These are phyloP conservation scores for Anisogramma anomala DNA, from an alignment of 2,329 filamentous ascomycete species.

Conservation along the genomic window DNA sequence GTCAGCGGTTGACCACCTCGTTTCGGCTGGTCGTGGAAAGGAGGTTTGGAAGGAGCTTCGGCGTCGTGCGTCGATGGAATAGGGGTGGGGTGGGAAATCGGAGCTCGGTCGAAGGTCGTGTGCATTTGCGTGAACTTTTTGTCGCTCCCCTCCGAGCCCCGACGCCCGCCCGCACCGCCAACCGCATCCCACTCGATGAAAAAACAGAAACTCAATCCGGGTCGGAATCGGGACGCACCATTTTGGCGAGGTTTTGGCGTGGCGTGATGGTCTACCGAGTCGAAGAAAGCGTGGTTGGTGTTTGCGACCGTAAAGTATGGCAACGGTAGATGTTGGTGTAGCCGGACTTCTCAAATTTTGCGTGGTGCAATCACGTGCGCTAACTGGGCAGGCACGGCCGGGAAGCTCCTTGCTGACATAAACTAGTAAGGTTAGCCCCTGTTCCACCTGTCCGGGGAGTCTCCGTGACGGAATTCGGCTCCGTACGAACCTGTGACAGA, in stretches of 20 bases:
- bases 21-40: constrained; percentile 17
- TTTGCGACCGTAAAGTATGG: constrained; percentile 3
- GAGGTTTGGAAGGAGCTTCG: too few species aligned
- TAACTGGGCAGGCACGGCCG: too few species aligned
- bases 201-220: constrained; percentile 3
- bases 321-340: too few species aligned
- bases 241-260: constrained; percentile 13
- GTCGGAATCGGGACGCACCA: constrained; percentile 13
- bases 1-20: constrained; percentile 17
- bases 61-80: too few species aligned
- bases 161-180: neutral
- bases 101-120: constrained; percentile 1
- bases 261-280: constrained; percentile 14
- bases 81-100: too few species aligned
- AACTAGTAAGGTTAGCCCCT: too few species aligned
- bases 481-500: too few species aligned
- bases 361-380: too few species aligned
- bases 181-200: constrained; percentile 1
- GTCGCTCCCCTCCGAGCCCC: neutral
- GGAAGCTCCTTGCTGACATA: too few species aligned
- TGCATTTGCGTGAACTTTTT: neutral
- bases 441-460: too few species aligned
- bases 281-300: constrained; percentile 10
- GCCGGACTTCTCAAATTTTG: too few species aligned
- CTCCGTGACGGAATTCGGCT: too few species aligned